Evolutionary conservation across 2,329 filamentous ascomycete genomes (phyloP).

Genomic region (Eurotiales sp.): DNA sequence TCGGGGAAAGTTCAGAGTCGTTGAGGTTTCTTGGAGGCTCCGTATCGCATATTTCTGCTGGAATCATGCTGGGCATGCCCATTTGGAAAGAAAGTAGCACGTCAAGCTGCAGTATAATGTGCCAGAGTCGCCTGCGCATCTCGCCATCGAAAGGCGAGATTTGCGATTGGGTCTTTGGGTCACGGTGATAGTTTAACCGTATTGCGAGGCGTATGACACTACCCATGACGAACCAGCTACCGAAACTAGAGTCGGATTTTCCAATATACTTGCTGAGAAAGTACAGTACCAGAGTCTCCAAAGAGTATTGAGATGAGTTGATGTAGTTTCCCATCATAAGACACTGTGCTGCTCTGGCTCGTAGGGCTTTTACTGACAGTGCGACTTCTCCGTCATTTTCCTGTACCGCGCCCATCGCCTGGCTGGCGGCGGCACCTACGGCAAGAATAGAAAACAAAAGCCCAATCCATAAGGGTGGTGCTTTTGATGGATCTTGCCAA

Average conservation of each 20-base stretch:
- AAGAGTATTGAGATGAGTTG: conserved; percentile 47
- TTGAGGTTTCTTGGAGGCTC: conserved; percentile 51
- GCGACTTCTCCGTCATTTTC: not conserved
- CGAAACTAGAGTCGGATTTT: conserved; percentile 50
- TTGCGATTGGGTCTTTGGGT: conserved; percentile 46
- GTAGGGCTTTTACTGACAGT: conserved; percentile 7
- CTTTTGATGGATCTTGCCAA: conserved; percentile 16
- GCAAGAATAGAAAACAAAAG: conserved; percentile 17
- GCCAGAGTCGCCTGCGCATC: conserved; percentile 36
- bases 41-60: conserved; percentile 56
- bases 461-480: conserved; percentile 18
- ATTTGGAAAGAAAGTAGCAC: conserved; percentile 58
- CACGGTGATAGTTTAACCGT: conserved; percentile 56
- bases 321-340: conserved; percentile 53
- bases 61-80: conserved; percentile 57
- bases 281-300: conserved; percentile 54
- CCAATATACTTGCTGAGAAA: conserved; percentile 52
- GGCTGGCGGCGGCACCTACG: conserved; percentile 5
- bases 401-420: not conserved
- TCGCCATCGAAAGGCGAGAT: conserved; percentile 53
- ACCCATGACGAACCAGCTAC: conserved; percentile 50
- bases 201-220: conserved; percentile 54
- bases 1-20: conserved; percentile 55
- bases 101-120: conserved; percentile 49
- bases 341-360: conserved; percentile 44